Percentiles rank a stretch among this genome's conserved stretches.
These are phyloP conservation scores for Sporothrix globosa DNA, from an alignment of 2,329 filamentous ascomycete species.

Conservation along the genomic window DNA sequence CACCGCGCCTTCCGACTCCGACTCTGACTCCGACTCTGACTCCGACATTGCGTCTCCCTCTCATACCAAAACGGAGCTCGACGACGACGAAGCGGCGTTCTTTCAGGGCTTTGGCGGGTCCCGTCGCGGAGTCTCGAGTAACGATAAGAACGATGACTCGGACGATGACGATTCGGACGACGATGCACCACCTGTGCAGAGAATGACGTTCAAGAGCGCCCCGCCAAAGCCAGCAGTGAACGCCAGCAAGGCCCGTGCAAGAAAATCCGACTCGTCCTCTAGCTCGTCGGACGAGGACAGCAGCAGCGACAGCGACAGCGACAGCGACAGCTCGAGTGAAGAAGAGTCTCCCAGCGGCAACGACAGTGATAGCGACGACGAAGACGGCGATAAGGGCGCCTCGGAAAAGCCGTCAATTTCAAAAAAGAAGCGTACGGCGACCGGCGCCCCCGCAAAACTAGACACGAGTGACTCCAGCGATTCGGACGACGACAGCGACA, in stretches of 20 bases:
- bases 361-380: conserved; percentile 4
- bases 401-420: background rate
- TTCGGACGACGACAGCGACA: background rate
- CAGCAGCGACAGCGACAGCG: conserved; percentile 8
- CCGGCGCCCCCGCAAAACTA: background rate
- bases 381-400: conserved; percentile 1
- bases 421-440: background rate
- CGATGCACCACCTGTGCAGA: background rate
- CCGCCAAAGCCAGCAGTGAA: background rate
- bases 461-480: background rate
- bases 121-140: background rate
- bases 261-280: background rate
- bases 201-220: conserved; percentile 2
- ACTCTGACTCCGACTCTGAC: conserved; percentile 5
- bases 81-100: background rate
- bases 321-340: conserved; percentile 5
- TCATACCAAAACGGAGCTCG: conserved; percentile 9
- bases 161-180: background rate
- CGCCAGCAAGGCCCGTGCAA: background rate
- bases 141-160: background rate
- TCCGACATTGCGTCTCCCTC: background rate
- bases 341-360: too few relatives aligned
- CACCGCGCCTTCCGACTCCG: conserved; percentile 14
- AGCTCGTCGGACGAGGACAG: background rate
- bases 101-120: background rate